phyloP scores from a whole-genome alignment of 2,329 filamentous ascomycete genomes.

The Coleophoma eucalyptorum region DNA sequence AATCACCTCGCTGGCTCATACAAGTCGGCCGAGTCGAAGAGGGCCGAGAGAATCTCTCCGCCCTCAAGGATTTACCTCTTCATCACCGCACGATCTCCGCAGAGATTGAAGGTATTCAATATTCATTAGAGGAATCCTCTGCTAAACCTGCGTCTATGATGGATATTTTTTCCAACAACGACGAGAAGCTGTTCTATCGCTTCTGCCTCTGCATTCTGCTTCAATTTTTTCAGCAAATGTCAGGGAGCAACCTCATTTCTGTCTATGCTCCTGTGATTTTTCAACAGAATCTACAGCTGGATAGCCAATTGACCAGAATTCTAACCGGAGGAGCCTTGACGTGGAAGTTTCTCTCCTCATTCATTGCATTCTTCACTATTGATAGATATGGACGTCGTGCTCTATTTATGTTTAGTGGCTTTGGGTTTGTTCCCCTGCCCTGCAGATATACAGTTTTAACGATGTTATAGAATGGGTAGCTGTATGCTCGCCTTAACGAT shows the following conservation, averaged over 20 bases:
- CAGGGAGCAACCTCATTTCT: neutral
- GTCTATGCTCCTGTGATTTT: constrained; percentile 3
- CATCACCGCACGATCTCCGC: neutral
- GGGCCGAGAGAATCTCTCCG: constrained; percentile 1
- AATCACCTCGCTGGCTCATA: constrained; percentile 5
- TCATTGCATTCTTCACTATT: constrained; percentile 4
- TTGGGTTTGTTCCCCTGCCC: neutral
- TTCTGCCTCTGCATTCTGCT: neutral
- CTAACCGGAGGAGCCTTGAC: constrained; percentile 35
- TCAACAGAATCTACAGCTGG: neutral
- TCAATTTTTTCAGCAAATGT: neutral
- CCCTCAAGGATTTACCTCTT: neutral
- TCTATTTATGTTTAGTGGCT: neutral
- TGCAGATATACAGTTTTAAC: neutral
- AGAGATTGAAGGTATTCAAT: constrained; percentile 3
- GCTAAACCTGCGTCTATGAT: neutral
- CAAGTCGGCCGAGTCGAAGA: constrained; percentile 1
- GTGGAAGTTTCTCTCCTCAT: constrained; percentile 47
- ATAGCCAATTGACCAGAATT: neutral
- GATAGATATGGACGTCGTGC: constrained; percentile 3
- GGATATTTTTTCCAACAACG: neutral
- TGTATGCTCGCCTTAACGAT: constrained; percentile 53
- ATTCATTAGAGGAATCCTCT: neutral
- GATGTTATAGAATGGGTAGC: constrained; percentile 6
- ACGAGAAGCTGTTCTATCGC: neutral